Percentiles rank a stretch among this genome's conserved stretches.
These are phyloP conservation scores for Lactarius psammicola DNA, from an alignment of 768 basidiomycete species.

Conservation along the genomic window DNA sequence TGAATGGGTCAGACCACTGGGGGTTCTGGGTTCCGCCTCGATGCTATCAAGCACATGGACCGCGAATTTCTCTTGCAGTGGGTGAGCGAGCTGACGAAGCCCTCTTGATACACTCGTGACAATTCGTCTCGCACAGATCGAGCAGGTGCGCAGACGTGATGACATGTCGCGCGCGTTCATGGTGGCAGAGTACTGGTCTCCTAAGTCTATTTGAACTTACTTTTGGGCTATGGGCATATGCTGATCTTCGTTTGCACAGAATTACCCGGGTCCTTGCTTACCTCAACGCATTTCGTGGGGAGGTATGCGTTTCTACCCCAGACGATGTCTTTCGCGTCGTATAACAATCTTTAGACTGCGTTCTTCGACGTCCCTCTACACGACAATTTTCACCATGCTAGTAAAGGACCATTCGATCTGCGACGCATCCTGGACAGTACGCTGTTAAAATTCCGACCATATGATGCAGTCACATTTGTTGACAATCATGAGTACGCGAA, in stretches of 20 bases:
- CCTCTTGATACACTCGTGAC: slow-evolving; percentile 4
- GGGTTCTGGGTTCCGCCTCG: slow-evolving; percentile 76
- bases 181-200: slow-evolving; percentile 82
- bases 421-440: slow-evolving; percentile 69
- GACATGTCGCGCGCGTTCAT: slow-evolving; percentile 56
- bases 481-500: slow-evolving; percentile 82
- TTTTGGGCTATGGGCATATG: neutral
- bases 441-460: slow-evolving; percentile 63
- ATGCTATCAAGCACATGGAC: slow-evolving; percentile 91
- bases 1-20: slow-evolving; percentile 53
- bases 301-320: slow-evolving; percentile 42
- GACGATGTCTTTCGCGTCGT: neutral
- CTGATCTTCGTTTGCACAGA: slow-evolving; percentile 41
- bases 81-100: slow-evolving; percentile 42
- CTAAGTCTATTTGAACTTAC: slow-evolving; percentile 45
- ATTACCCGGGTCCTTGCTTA: slow-evolving; percentile 48
- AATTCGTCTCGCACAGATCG: slow-evolving; percentile 43
- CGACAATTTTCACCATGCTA: slow-evolving; percentile 76
- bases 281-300: slow-evolving; percentile 60
- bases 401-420: slow-evolving; percentile 74
- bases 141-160: slow-evolving; percentile 46
- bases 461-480: slow-evolving; percentile 86
- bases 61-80: slow-evolving; percentile 64
- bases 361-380: slow-evolving; percentile 94
- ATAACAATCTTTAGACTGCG: slow-evolving; percentile 52